A percentile compares a stretch with the other conserved stretches of the same genome.
These are phyloP conservation scores for Annulohypoxylon moriforme DNA, from an alignment of 495 filamentous ascomycete genomes.

Conservation along the genomic window DNA sequence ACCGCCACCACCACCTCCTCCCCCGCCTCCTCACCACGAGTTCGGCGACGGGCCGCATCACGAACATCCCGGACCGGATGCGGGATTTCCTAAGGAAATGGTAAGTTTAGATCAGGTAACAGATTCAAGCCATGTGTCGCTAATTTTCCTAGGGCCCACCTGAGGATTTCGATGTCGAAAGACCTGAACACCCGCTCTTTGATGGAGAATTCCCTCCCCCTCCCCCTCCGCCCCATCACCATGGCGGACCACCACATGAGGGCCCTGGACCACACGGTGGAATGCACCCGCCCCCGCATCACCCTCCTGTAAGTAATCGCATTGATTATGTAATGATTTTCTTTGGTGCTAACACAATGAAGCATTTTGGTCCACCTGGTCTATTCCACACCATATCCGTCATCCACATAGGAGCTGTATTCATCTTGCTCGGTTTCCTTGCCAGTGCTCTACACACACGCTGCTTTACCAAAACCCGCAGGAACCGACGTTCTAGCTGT, in stretches of 20 bases:
- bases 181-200: conserved; percentile 9
- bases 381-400: conserved; percentile 16
- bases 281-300: conserved; percentile 9
- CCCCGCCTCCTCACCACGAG: not conserved
- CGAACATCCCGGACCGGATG: not conserved
- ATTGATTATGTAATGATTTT: not conserved
- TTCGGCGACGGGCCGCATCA: not conserved
- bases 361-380: conserved; percentile 27
- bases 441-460: conserved; percentile 49
- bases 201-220: conserved; percentile 13
- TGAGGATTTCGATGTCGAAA: conserved; percentile 6
- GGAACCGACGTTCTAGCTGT: conserved; percentile 54
- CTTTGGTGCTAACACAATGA: conserved; percentile 4
- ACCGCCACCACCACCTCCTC: conserved; percentile 1
- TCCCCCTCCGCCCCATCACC: conserved; percentile 7
- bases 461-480: conserved; percentile 50
- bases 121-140: not conserved
- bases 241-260: not conserved
- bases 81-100: not conserved
- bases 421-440: conserved; percentile 50
- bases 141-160: conserved; percentile 28
- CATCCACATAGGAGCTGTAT: conserved; percentile 42
- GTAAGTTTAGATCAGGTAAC: conserved; percentile 19
- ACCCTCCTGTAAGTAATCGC: conserved; percentile 21
- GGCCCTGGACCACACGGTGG: conserved; percentile 4